Evolutionary conservation across 2,329 filamentous ascomycete genomes (phyloP), one percentile per base, ranked within the genome.

Genomic region (Aureobasidium pullulans): DNA sequence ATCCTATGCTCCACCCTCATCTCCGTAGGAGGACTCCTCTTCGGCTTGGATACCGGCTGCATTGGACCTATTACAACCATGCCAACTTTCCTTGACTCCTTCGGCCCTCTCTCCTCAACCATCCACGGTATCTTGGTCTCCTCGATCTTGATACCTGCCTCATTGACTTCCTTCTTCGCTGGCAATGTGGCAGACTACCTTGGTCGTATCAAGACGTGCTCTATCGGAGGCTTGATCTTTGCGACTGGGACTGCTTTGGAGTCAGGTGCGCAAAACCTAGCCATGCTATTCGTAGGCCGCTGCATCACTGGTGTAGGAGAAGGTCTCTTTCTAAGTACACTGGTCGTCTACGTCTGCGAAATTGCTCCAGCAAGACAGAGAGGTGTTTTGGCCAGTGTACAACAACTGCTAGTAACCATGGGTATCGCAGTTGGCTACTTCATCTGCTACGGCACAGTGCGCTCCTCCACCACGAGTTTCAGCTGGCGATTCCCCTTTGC

Each of bases 401-500:
- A 63, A 10, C 64, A 66, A 29, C 49, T 67, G 2, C 50, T 63
- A 15, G 56, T 53, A 3, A 77, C 76, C 1, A 78, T 75, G n/a
- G 76, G 77, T 15, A 77, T 85, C 3, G 77, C 78, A 9, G 52
- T 74, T 0, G 84, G 84, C 0, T 86, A 83, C 63, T 86, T 87
- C 64, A 77, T 76, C 13, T 84, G 81, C 67, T 86, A 85, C 63
- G 82, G 80, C 10, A 80, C 77, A 16, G 73, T 78, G 0, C 65
- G 70, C 1, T 65, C 70, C 1, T 72, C 84, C 7, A 39, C 69
- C 1, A 77, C 76, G 1, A 78, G 77, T 4, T 67, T 82, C 29
- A 77, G 82, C 1, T 86, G 83, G 84, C 74, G 84, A 1, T 67
- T 81, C 0, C 83, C 84, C 0, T 84, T 80, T 59, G 70, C 81